phyloP scores from a whole-genome alignment of 768 basidiomycete genomes.

The Trametes meyenii region DNA sequence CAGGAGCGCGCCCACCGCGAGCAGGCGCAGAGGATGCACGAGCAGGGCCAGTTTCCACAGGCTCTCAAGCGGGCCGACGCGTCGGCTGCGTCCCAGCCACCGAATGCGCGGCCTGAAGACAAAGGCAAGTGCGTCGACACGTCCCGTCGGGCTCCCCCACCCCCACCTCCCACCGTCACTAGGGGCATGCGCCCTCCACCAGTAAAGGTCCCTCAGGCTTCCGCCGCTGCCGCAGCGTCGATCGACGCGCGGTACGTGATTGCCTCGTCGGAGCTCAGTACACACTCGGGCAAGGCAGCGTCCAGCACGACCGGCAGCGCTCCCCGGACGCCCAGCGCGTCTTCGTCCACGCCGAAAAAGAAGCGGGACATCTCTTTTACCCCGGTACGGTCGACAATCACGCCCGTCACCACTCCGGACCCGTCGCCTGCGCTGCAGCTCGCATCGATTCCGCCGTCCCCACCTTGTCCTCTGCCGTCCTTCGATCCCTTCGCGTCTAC shows the following conservation, averaged over 20 bases:
- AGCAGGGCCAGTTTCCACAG: too few relatives aligned
- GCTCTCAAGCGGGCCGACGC: too few relatives aligned
- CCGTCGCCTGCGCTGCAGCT: background rate
- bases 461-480: background rate
- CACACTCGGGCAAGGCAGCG: background rate
- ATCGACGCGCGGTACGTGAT: constrained; percentile 6
- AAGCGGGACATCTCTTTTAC: background rate
- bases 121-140: background rate
- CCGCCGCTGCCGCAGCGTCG: constrained; percentile 1
- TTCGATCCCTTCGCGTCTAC: background rate
- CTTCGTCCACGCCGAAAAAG: background rate
- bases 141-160: background rate
- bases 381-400: constrained; percentile 1
- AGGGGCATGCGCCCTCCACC: background rate
- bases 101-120: background rate
- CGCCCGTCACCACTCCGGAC: background rate
- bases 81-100: background rate
- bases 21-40: too few relatives aligned
- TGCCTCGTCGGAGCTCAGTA: background rate
- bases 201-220: background rate
- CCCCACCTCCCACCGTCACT: background rate
- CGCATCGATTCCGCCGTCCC: background rate
- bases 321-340: background rate
- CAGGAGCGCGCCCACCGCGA: too few relatives aligned
- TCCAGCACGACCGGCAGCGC: background rate